Conservation (phyloP, 164 flowering plant genomes). For the Tinospora cordifolia region DNA sequence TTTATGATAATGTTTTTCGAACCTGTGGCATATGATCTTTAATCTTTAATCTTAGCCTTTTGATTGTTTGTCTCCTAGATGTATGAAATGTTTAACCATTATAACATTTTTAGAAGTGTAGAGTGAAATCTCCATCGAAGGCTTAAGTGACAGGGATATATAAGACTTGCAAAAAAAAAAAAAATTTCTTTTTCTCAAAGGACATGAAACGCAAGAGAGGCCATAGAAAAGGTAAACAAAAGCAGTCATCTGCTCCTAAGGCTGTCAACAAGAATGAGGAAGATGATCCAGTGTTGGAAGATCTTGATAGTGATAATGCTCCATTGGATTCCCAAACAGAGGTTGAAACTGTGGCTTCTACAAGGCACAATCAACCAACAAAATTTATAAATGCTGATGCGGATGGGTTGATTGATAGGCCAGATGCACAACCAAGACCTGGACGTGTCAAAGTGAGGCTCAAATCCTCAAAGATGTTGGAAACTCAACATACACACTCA, state of each 20-base stretch:
- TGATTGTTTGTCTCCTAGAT: neutral
- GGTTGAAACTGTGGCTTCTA: constrained; percentile 38
- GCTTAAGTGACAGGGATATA: neutral
- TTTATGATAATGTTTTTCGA: too few species aligned
- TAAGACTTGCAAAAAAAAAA: constrained; percentile 2
- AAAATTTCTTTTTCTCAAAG: neutral
- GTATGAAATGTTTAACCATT: neutral
- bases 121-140: neutral
- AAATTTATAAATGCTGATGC: constrained; percentile 25
- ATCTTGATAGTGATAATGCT: constrained; percentile 22
- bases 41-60: too few species aligned
- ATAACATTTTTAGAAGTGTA: neutral
- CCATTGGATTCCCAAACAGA: constrained; percentile 37
- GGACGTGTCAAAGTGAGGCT: constrained; percentile 85
- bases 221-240: constrained; percentile 62
- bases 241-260: constrained; percentile 22
- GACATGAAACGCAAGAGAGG: constrained; percentile 84
- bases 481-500: constrained; percentile 34
- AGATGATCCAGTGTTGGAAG: constrained; percentile 38
- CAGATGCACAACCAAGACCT: constrained; percentile 33
- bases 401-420: constrained; percentile 31
- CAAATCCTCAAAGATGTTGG: constrained; percentile 43
- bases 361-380: constrained; percentile 32
- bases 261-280: constrained; percentile 23
- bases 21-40: too few species aligned